Conservation (phyloP, 441 rosid genomes). For the Gossypium davidsonii region DNA sequence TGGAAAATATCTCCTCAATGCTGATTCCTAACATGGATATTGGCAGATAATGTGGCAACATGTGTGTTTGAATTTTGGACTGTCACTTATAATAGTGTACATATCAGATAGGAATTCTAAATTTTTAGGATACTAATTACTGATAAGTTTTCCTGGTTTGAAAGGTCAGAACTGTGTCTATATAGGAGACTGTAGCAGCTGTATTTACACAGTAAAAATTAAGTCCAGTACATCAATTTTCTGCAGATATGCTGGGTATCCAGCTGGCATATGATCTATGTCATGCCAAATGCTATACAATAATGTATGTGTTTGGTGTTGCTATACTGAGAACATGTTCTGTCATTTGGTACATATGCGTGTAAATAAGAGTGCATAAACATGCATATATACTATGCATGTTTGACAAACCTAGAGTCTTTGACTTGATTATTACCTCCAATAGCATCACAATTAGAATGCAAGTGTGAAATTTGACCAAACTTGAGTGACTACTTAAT, state of each 20-base stretch:
- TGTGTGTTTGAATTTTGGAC: too few relatives aligned
- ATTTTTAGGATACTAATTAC: too few relatives aligned
- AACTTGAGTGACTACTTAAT: not conserved
- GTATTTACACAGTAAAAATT: too few relatives aligned
- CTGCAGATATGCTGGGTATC: not conserved
- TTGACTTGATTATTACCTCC: not conserved
- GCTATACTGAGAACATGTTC: not conserved
- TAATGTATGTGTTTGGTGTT: not conserved
- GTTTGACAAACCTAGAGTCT: not conserved
- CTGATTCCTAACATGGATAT: not conserved
- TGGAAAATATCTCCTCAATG: not conserved
- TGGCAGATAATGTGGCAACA: too few relatives aligned
- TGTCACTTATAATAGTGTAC: too few relatives aligned
- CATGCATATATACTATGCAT: not conserved
- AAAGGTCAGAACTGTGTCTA: too few relatives aligned
- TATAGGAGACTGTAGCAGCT: too few relatives aligned
- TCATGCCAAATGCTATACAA: not conserved
- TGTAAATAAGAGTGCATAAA: not conserved
- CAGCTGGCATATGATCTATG: not conserved
- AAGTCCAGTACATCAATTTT: too few relatives aligned
- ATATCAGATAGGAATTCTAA: too few relatives aligned
- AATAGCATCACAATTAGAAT: not conserved
- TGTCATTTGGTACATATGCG: not conserved
- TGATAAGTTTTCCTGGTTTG: too few relatives aligned
- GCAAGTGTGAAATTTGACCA: not conserved